These are phyloP conservation scores for Botrytis hyacinthi DNA, from an alignment of 2,329 filamentous ascomycete species.

Conservation along the genomic window DNA sequence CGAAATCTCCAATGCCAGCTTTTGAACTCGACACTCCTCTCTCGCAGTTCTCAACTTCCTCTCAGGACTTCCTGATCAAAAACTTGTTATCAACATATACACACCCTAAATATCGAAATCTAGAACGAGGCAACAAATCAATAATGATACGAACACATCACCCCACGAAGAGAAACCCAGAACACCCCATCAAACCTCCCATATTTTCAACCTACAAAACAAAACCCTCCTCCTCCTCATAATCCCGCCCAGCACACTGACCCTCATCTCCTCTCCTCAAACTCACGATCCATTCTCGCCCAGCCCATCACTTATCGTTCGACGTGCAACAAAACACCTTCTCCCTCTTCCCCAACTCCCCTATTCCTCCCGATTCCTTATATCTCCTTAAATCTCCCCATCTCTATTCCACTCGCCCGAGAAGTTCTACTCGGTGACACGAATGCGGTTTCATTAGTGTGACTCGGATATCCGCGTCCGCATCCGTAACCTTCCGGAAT, in stretches of 20 bases:
- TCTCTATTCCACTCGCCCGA: not conserved
- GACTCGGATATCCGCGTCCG: not conserved
- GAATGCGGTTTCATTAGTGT: not conserved
- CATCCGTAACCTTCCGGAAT: not conserved
- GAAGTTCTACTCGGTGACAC: not conserved
- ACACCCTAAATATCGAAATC: not conserved
- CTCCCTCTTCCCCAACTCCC: not conserved
- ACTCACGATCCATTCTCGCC: constrained; percentile 13
- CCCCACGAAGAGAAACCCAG: not conserved
- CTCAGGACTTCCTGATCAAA: not conserved
- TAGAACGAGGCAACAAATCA: not conserved
- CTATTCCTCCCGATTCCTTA: not conserved
- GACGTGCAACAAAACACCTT: constrained; percentile 17
- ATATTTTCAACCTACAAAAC: not conserved
- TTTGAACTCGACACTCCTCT: not conserved
- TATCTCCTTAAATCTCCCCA: not conserved
- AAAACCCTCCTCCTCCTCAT: not conserved
- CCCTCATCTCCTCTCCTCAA: not conserved
- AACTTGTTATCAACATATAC: not conserved
- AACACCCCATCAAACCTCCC: not conserved
- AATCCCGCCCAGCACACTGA: not conserved
- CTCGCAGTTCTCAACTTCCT: not conserved
- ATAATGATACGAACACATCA: not conserved
- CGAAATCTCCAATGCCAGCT: not conserved
- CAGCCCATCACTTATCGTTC: constrained; percentile 18